Evolutionary conservation across 1,139 yeast genomes (phyloP).

Genomic region (Zygosaccharomyces sapae): DNA sequence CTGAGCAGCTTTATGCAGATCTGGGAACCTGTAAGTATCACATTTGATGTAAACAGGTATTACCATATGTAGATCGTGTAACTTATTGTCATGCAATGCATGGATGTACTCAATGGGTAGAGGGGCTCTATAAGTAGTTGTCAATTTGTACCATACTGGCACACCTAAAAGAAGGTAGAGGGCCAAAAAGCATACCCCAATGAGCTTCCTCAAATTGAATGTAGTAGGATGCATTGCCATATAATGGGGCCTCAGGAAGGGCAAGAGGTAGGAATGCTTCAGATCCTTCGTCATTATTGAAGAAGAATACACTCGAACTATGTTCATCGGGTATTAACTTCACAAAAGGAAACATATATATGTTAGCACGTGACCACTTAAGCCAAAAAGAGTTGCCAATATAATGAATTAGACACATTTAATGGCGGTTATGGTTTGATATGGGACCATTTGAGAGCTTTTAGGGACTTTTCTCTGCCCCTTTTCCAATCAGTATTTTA

Average conservation of each 20-base stretch:
- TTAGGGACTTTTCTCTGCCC: too few relatives aligned
- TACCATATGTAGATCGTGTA: constrained; percentile 30
- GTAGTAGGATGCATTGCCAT: constrained; percentile 7
- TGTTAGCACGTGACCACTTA: neutral
- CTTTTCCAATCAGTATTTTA: too few relatives aligned
- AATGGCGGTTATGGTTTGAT: too few relatives aligned
- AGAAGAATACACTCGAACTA: neutral
- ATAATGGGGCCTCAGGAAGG: neutral
- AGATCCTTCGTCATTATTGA: neutral
- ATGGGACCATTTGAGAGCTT: too few relatives aligned
- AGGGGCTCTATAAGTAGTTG: constrained; percentile 71
- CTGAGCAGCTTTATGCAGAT: constrained; percentile 46
- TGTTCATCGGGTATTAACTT: neutral
- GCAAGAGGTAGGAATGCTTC: neutral
- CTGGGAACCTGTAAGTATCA: constrained; percentile 39
- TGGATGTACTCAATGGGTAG: constrained; percentile 57
- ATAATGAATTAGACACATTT: too few relatives aligned
- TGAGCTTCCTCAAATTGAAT: constrained; percentile 22
- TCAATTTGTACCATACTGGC: constrained; percentile 70
- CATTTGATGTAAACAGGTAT: constrained; percentile 50
- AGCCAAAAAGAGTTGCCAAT: neutral
- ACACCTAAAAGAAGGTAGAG: constrained; percentile 56
- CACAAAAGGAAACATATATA: constrained; percentile 1
- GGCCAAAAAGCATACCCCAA: constrained; percentile 31
- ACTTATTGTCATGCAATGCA: constrained; percentile 37